Evolutionary conservation across 108 stramenopile genomes (phyloP), one percentile per base, ranked within the genome.

Genomic region (Hondaea fermentalgiana): DNA sequence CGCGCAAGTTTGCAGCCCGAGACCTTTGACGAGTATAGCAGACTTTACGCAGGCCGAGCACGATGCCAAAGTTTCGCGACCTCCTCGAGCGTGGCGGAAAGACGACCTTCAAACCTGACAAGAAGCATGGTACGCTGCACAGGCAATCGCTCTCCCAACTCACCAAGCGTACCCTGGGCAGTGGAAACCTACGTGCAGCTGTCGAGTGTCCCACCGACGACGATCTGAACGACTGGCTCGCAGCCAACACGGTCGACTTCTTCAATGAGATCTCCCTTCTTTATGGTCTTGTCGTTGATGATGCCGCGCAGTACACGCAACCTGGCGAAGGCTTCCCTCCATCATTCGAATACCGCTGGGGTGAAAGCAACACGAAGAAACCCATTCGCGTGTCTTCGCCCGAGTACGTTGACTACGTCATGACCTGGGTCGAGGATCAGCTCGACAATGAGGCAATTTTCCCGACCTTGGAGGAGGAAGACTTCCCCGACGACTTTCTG

Each of bases 231-330:
- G 88, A 89, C 57, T 89, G 88, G 88, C 5, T 88, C 21, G 88
- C 88, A 6, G 87, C 87, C 45, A 88, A 89, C 5, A 89, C 93
- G 2, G 93, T 94, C 47, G 94, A 94, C 59, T 94, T 93, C 90
- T 94, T 92, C 92, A 94, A 94, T 57, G 94, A 94, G 58, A 88
- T 93, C 16, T 72, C 88, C 5, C 87, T 94, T 44, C 87, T 94
- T 43, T 93, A 92, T 47, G 93, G 92, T 19, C 90, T 93, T 58
- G 87, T 94, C 17, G 72, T 28, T 6, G 90, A 92, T 4, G 51
- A 69, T 2, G 87, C 88, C 55, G 57, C 6, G 29, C 23, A n/a
- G 25, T 88, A 72, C 88, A 88, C 88, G 8, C 21, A 47, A n/a
- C n/a, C 89, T n/a, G 47, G 88, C 0, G 53, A 14, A 5, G 88